Evolutionary conservation across 1,284 basidiomycete species (phyloP), one percentile per base, ranked within the genome.

Genomic region (Amylostereum chailletii): DNA sequence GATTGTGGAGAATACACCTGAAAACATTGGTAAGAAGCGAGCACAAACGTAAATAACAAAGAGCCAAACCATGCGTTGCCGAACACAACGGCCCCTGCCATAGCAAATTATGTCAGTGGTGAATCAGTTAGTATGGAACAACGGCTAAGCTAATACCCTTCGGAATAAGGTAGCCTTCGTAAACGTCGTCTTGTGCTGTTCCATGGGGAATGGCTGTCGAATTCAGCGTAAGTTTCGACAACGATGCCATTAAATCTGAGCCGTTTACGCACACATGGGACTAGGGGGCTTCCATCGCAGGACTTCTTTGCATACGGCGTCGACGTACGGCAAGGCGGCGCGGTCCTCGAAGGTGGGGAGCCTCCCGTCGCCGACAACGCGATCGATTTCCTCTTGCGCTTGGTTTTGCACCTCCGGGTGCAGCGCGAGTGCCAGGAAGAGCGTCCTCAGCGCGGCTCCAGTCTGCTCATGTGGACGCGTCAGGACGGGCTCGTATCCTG

Each of bases 331-430:
- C 8, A 68, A 56, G 11, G 53, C 49, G 0, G 55, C 51, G 4
- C 64, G 60, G 49, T 68, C 67, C 11, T 55, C 58, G 26, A 60
- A 56, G 1, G 53, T 58, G 4, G 67, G 67, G 9, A 66, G 55
- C 10, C 63, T 56, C 4, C 63, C 61, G 4, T 42, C 40, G 6
- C 65, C 62, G 10, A 67, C 50, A 11, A 63, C 58, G 3, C 51
- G 38, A 27, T 65, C 62, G 34, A 68, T 57, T 50, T 67, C 65
- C 2, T 49, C 55, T 45, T 66, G 64, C 1, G 64, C 65, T 40
- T 56, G 58, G 37, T 47, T 48, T 48, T 67, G 65, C 1, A 61
- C 55, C 11, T 63, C 60, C 0, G 65, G 66, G 51, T 61, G 51
- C 4, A 62, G 51, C 19, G 58, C 58, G 63, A 68, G 64, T 3